phyloP scores from a whole-genome alignment of 441 rosid species.

The Arabidopsis hybrid region DNA sequence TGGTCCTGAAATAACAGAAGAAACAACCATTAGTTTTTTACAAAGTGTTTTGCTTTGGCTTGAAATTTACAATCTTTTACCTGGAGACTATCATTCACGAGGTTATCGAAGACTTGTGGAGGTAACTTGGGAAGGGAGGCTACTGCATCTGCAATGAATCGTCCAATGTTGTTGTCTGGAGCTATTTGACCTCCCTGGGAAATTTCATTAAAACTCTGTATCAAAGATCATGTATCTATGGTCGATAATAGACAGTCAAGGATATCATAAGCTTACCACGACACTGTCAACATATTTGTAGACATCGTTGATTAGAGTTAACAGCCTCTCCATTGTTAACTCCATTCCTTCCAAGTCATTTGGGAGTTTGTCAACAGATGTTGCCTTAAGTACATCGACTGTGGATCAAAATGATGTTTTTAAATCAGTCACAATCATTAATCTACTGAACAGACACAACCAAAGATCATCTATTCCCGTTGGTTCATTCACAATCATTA shows the following conservation, averaged over 20 bases:
- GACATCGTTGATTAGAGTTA: conserved; percentile 73
- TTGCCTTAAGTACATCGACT: conserved; percentile 82
- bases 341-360: conserved; percentile 98
- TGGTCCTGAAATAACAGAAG: conserved; percentile 62
- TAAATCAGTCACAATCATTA: not conserved
- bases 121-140: conserved; percentile 77
- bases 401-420: conserved; percentile 15
- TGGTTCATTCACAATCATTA: conserved; percentile 5
- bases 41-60: not conserved
- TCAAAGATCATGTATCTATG: conserved; percentile 15
- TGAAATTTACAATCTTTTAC: conserved; percentile 45
- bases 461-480: not conserved
- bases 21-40: conserved; percentile 8
- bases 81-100: conserved; percentile 85
- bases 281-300: conserved; percentile 81
- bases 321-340: conserved; percentile 74
- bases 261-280: conserved; percentile 59
- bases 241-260: not conserved
- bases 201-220: not conserved
- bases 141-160: conserved; percentile 72
- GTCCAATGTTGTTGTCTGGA: conserved; percentile 78
- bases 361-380: conserved; percentile 79
- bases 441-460: not conserved
- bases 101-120: conserved; percentile 79
- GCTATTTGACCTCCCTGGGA: conserved; percentile 71